Percentiles rank a stretch among this genome's conserved stretches.
These are phyloP conservation scores for Cyathus striatus DNA, from an alignment of 768 basidiomycete species.

Conservation along the genomic window DNA sequence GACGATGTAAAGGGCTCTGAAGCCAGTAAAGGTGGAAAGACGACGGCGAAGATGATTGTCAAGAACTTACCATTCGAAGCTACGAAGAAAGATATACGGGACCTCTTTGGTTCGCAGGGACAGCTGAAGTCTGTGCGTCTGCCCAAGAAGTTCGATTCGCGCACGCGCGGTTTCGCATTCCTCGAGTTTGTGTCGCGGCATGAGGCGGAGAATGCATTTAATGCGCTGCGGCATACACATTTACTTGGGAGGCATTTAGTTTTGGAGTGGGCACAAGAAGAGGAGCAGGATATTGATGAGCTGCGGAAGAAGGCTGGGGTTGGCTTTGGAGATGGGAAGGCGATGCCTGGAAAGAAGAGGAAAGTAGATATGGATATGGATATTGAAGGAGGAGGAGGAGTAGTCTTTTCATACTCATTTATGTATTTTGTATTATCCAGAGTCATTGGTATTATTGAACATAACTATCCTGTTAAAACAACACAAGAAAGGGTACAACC, in stretches of 20 bases:
- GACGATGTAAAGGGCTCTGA: conserved; percentile 28
- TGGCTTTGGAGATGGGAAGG: conserved; percentile 64
- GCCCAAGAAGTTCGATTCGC: conserved; percentile 86
- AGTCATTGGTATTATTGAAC: no score
- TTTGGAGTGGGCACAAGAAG: conserved; percentile 89
- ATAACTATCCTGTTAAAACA: no score
- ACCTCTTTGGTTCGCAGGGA: conserved; percentile 88
- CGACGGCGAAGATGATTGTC: conserved; percentile 93
- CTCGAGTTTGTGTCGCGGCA: conserved; percentile 86
- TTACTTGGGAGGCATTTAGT: conserved; percentile 94
- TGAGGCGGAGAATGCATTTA: conserved; percentile 88
- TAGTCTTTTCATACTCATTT: no score
- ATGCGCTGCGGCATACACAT: conserved; percentile 88
- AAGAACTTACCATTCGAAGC: conserved; percentile 99
- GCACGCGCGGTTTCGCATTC: conserved; percentile 93
- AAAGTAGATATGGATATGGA: conserved; percentile 67
- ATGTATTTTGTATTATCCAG: no score
- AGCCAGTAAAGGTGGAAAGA: conserved; percentile 46
- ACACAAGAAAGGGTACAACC: no score
- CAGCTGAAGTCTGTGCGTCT: conserved; percentile 92
- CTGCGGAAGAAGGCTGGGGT: conserved; percentile 78
- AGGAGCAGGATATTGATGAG: conserved; percentile 69
- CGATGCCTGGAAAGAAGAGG: conserved; percentile 69
- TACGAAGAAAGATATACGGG: conserved; percentile 86
- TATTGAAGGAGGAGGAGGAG: no score